Evolutionary conservation across 805 yeast genomes (phyloP).

Genomic region (Blastobotrys robertii): DNA sequence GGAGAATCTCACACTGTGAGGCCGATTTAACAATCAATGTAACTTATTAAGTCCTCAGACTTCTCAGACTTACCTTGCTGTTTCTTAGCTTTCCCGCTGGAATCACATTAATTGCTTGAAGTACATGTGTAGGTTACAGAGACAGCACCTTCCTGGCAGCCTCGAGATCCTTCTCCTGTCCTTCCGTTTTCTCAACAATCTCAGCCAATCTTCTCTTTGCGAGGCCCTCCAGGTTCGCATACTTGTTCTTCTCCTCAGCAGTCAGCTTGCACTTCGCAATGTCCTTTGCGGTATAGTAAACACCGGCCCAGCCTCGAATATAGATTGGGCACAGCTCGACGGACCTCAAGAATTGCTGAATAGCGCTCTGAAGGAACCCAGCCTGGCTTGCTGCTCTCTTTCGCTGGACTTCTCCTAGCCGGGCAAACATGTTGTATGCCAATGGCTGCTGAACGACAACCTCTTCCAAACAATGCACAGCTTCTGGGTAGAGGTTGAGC

Average conservation of each 20-base stretch:
- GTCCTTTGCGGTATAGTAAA: conserved; percentile 31
- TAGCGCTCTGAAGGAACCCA: conserved; percentile 15
- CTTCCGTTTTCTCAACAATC: conserved; percentile 25
- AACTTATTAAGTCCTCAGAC: too few relatives aligned
- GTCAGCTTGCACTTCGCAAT: conserved; percentile 17
- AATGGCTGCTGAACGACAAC: conserved; percentile 56
- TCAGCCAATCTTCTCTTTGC: conserved; percentile 30
- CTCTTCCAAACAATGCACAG: conserved; percentile 62
- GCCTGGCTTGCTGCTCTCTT: conserved; percentile 11
- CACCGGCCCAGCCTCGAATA: conserved; percentile 67
- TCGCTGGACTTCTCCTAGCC: conserved; percentile 44
- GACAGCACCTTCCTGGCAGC: conserved; percentile 28
- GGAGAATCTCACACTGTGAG: too few relatives aligned
- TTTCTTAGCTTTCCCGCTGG: too few relatives aligned
- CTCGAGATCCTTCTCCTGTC: conserved; percentile 28
- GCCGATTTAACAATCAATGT: too few relatives aligned
- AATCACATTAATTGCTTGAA: too few relatives aligned
- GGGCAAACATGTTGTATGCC: conserved; percentile 56
- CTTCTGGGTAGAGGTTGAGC: conserved; percentile 55
- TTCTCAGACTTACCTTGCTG: too few relatives aligned
- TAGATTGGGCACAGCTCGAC: conserved; percentile 68
- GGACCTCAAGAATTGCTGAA: conserved; percentile 51
- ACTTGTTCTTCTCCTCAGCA: conserved; percentile 17
- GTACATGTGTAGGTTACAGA: conserved; percentile 33
- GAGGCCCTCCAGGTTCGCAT: conserved; percentile 29